Base-by-base conservation (phyloP, 2,329 filamentous ascomycete species). In the Fusarium xyrophilum region DNA sequence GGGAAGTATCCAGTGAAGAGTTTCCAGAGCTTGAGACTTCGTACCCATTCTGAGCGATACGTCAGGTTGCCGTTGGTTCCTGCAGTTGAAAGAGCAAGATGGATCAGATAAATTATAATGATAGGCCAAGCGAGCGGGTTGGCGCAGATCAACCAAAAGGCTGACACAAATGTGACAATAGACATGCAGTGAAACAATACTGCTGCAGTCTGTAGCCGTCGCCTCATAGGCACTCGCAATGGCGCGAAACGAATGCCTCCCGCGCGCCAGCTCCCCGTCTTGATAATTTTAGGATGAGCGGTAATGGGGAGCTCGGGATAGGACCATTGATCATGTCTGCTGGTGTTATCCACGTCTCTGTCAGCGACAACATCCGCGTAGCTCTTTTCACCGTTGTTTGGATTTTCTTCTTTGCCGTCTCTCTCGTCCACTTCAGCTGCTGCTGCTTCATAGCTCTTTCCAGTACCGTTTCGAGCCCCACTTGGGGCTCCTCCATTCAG, bases 1-100 rank as follows among this genome's bases (percentile, higher is more conserved):
- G 96, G 96, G 76, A 96, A 99, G 82, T 98, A 99, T 19, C 89
- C 92, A 28, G 92, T 93, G 76, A 97, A 98, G 46, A 96, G 86
- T 38, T 87, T 91, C 95, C 95, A 99, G 44, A 97, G 81, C 32
- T 87, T 88, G 50, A 91, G 85, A 15, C 86, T 88, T 21, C 95
- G 89, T 65, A 95, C 81, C 76, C 91, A 88, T 63, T 93, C 87
- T 39, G 89, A 93, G 59, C 96, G 91, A 74, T 90, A 89, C 6
- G 84, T 86, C 30, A 97, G 85, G 42, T 86, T 88, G 42, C 95
- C 95, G 51, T 93, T 90, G 5, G 88, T 91, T 19, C 90, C 87
- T 21, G 91, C 90, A 46, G 89, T 91, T 27, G 93, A 96, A 68
- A 94, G 88, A 27, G 96, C 85, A 67, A 95, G 88, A 76, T 96